Percentiles rank a stretch among this genome's conserved stretches.
phyloP scores from a whole-genome alignment of 768 basidiomycete genomes.

The Tricholoma furcatifolium region DNA sequence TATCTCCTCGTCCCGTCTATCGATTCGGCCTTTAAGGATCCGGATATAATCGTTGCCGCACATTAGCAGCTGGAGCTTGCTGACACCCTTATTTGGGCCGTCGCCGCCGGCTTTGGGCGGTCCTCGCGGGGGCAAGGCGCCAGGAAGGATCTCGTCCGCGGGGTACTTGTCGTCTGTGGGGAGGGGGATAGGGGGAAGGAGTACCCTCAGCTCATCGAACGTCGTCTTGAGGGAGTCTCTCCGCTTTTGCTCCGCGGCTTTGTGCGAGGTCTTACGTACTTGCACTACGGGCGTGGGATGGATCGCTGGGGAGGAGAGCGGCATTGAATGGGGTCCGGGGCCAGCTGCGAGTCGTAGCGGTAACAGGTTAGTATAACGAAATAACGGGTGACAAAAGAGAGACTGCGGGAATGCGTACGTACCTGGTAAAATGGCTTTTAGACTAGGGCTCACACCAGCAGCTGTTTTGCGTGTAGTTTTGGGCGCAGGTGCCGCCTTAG shows the following conservation, averaged over 20 bases:
- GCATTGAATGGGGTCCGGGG: slow-evolving; percentile 13
- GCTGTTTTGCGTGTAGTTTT: slow-evolving; percentile 28
- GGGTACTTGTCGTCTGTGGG: slow-evolving; percentile 71
- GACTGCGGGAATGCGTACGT: no score
- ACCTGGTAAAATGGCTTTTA: slow-evolving; percentile 78
- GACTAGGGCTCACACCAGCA: slow-evolving; percentile 46
- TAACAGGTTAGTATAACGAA: neutral
- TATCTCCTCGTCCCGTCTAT: slow-evolving; percentile 81
- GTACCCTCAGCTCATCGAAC: slow-evolving; percentile 77
- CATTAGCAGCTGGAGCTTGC: slow-evolving; percentile 88
- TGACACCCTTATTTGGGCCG: slow-evolving; percentile 93
- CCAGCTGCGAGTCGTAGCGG: slow-evolving; percentile 19
- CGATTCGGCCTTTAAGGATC: slow-evolving; percentile 71
- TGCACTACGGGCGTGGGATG: slow-evolving; percentile 28
- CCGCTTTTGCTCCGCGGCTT: slow-evolving; percentile 96
- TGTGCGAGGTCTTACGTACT: slow-evolving; percentile 81
- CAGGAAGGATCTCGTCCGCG: slow-evolving; percentile 78
- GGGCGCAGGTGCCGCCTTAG: slow-evolving; percentile 20
- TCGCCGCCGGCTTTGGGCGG: slow-evolving; percentile 83
- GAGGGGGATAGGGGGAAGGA: slow-evolving; percentile 87
- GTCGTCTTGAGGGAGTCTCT: slow-evolving; percentile 95
- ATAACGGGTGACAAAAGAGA: no score
- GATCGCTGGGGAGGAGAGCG: slow-evolving; percentile 3
- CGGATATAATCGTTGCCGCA: slow-evolving; percentile 90
- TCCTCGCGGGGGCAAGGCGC: slow-evolving; percentile 85